phyloP scores from a whole-genome alignment of 257 asterid species.

The Euphrasia confusa region DNA sequence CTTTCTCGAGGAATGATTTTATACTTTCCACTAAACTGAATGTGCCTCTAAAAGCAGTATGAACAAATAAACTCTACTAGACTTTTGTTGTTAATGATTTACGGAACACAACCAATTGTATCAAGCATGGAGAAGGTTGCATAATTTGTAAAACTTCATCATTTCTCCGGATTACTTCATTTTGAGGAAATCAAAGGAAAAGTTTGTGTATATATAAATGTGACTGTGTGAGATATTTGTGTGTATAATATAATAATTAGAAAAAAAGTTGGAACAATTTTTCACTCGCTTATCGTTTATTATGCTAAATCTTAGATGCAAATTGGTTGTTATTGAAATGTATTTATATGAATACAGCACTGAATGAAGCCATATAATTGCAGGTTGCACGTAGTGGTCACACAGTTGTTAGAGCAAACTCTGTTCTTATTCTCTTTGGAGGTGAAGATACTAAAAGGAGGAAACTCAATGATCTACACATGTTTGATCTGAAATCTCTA shows the following conservation, averaged over 20 bases:
- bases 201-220: neutral
- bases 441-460: conserved; percentile 83
- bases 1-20: conserved; percentile 12
- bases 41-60: conserved; percentile 6
- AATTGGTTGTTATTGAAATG: conserved; percentile 3
- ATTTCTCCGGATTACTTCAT: neutral
- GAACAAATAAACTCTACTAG: neutral
- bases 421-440: conserved; percentile 81
- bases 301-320: neutral
- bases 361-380: conserved; percentile 26
- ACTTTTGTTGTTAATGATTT: conserved; percentile 9
- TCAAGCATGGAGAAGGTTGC: conserved; percentile 13
- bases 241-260: neutral
- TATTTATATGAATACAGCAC: conserved; percentile 2
- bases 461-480: conserved; percentile 89
- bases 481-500: conserved; percentile 92
- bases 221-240: neutral
- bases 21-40: conserved; percentile 11
- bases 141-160: neutral
- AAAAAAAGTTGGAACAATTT: neutral
- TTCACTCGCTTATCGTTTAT: conserved; percentile 3
- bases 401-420: conserved; percentile 79
- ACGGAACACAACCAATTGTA: neutral
- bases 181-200: neutral
- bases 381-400: conserved; percentile 95